Evolutionary conservation across 192 early-diverging fungal genomes (phyloP), one percentile per base, ranked within the genome.

Genomic region (Linnemannia exigua): DNA sequence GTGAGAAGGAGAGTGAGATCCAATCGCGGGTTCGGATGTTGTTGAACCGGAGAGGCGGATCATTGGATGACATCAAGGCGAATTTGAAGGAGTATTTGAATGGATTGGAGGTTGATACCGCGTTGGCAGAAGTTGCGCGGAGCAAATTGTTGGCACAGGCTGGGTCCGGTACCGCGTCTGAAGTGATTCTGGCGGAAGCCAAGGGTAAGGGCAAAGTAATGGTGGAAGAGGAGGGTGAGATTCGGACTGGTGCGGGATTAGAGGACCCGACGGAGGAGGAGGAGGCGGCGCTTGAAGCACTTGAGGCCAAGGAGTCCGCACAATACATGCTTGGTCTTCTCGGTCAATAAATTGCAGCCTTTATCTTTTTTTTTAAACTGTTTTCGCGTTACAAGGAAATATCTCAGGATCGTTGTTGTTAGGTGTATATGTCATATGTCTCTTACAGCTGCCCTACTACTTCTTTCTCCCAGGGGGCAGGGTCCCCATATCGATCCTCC

Each of bases 41-140:
- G 36, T 50, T 91, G 58, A 87, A 88, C 71, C 76, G 84, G 38
- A 80, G 77, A 50, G 91, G 91, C 14, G 88, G 88, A 50, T 90
- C 88, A 6, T 70, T 91, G 44, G 79, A 80, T 36, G 87, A 89
- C 38, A 88, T 91, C 37, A 89, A 84, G 54, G 79, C 46, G 9
- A 82, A 89, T 47, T 76, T 92, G 71, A 76, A 89, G 81, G 84
- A 70, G 50, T 86, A 86, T 74, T 19, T 86, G 70, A 37, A 74
- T 71, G 84, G 74, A 35, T 51, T 86, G 37, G 78, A 86, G 38
- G 84, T 86, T 44, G 48, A 86, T 31, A 76, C 74, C 5, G 69
- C 74, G 14, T n/a, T 86, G 70, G 84, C 84, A 73, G 74, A 79
- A 47, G 78, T 54, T 50, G 84, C 84, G 17, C 68, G 84, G 70